phyloP scores from a whole-genome alignment of 495 filamentous ascomycete genomes.

The Daldinia caldariorum region DNA sequence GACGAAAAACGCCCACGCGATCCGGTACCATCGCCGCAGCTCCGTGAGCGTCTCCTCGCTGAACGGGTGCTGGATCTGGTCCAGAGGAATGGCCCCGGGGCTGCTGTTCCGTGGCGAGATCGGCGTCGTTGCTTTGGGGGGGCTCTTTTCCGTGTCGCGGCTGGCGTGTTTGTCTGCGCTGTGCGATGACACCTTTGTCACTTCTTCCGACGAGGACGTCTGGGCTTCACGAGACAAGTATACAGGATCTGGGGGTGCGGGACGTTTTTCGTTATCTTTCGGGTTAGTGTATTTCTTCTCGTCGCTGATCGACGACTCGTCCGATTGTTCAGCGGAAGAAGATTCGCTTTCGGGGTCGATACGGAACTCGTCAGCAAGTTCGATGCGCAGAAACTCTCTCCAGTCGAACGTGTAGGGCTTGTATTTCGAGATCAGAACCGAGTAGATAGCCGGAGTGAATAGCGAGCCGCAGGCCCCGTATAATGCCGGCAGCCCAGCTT shows the following conservation, averaged over 20 bases:
- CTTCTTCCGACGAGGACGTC: conserved; percentile 1
- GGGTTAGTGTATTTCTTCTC: conserved; percentile 22
- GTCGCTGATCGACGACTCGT: conserved; percentile 29
- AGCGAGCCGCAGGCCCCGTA: conserved; percentile 69
- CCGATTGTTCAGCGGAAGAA: conserved; percentile 51
- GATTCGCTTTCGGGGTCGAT: conserved; percentile 63
- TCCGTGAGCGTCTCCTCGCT: conserved; percentile 65
- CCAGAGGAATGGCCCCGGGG: conserved; percentile 11
- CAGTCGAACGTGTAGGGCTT: conserved; percentile 60
- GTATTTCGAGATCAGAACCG: conserved; percentile 55
- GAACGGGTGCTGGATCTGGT: conserved; percentile 39
- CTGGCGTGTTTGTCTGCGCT: background rate
- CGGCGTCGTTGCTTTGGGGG: background rate
- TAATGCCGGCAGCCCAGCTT: conserved; percentile 77
- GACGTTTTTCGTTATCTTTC: conserved; percentile 1
- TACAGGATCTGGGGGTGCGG: conserved; percentile 2
- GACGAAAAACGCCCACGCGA: conserved; percentile 74
- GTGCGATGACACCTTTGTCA: background rate
- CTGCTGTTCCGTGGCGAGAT: background rate
- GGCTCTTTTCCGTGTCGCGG: background rate
- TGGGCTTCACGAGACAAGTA: conserved; percentile 18
- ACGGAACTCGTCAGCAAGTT: conserved; percentile 61
- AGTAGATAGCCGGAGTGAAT: conserved; percentile 75
- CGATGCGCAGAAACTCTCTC: conserved; percentile 58
- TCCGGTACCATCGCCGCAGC: conserved; percentile 70